These are phyloP conservation scores for Mortierella sp. DNA, from an alignment of 371 early-diverging fungal genomes.

Conservation along the genomic window DNA sequence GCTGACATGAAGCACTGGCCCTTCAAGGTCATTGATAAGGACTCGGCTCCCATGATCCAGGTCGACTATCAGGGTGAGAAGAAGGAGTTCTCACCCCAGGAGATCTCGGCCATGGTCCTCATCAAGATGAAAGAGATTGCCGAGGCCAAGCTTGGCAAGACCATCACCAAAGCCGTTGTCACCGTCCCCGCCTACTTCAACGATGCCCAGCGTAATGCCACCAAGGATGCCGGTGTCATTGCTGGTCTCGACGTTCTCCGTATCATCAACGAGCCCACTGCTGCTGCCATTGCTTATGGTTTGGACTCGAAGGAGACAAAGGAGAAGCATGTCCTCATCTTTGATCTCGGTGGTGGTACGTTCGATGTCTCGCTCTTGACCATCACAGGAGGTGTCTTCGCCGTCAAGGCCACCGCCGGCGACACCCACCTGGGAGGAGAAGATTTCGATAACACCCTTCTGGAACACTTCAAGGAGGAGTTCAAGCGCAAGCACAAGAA, in stretches of 20 bases:
- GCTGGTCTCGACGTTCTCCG: slow-evolving; percentile 85
- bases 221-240: slow-evolving; percentile 85
- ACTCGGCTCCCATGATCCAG: slow-evolving; percentile 82
- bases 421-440: slow-evolving; percentile 95
- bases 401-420: slow-evolving; percentile 95
- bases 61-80: slow-evolving; percentile 83
- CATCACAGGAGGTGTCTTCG: slow-evolving; percentile 89
- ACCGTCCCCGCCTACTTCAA: slow-evolving; percentile 92
- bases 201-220: slow-evolving; percentile 84
- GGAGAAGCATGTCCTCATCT: slow-evolving; percentile 92
- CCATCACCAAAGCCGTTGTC: slow-evolving; percentile 89
- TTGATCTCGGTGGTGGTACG: slow-evolving; percentile 97
- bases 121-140: slow-evolving; percentile 93
- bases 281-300: slow-evolving; percentile 97
- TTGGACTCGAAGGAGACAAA: slow-evolving; percentile 80
- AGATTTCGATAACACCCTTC: slow-evolving; percentile 91
- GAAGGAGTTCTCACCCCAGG: slow-evolving; percentile 91
- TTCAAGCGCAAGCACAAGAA: slow-evolving; percentile 83
- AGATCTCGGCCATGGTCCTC: slow-evolving; percentile 93
- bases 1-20: slow-evolving; percentile 94
- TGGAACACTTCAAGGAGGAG: slow-evolving; percentile 74
- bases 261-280: slow-evolving; percentile 97
- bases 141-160: slow-evolving; percentile 86
- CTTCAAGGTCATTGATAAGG: slow-evolving; percentile 82
- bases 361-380: slow-evolving; percentile 94